Percentiles rank a stretch among this genome's conserved stretches.
Conservation (phyloP, 192 early-diverging fungal genomes). For the Gaertneriomyces semiglobifer region DNA sequence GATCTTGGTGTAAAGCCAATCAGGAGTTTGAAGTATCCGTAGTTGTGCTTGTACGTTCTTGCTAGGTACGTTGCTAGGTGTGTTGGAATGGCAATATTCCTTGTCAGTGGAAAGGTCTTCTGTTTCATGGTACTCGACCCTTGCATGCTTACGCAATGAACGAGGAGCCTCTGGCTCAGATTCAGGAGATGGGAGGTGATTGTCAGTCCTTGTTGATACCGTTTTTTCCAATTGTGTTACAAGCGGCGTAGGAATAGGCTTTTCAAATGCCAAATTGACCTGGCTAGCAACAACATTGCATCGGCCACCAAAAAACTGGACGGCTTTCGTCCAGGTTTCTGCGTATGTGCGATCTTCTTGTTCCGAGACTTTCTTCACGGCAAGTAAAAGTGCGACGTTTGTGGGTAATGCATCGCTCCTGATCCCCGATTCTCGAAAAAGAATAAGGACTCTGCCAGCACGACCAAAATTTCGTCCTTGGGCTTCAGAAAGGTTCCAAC, state of each 20-base stretch:
- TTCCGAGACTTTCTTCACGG: background rate
- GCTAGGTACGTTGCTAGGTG: too few relatives aligned
- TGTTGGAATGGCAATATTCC: too few relatives aligned
- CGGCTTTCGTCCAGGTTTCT: background rate
- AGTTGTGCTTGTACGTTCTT: background rate
- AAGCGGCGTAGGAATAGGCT: too few relatives aligned
- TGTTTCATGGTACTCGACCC: too few relatives aligned
- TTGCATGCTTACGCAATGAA: too few relatives aligned
- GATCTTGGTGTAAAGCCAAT: background rate
- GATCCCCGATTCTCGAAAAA: too few relatives aligned
- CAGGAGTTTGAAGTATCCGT: background rate
- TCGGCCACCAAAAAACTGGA: background rate
- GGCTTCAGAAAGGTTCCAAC: background rate
- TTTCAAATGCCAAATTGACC: background rate
- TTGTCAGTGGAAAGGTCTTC: too few relatives aligned
- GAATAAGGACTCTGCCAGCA: constrained; percentile 1
- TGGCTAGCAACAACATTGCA: background rate
- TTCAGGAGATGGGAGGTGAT: background rate
- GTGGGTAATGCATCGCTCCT: too few relatives aligned
- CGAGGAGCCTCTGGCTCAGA: too few relatives aligned
- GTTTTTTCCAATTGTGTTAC: background rate
- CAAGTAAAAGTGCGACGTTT: too few relatives aligned
- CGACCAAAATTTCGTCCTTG: background rate
- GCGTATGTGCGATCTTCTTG: too few relatives aligned
- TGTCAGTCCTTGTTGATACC: too few relatives aligned